Percentiles rank a stretch among this genome's conserved stretches.
These are phyloP conservation scores for Oropetium thomaeum DNA, from an alignment of 176 grass and related monocot species.

Conservation along the genomic window DNA sequence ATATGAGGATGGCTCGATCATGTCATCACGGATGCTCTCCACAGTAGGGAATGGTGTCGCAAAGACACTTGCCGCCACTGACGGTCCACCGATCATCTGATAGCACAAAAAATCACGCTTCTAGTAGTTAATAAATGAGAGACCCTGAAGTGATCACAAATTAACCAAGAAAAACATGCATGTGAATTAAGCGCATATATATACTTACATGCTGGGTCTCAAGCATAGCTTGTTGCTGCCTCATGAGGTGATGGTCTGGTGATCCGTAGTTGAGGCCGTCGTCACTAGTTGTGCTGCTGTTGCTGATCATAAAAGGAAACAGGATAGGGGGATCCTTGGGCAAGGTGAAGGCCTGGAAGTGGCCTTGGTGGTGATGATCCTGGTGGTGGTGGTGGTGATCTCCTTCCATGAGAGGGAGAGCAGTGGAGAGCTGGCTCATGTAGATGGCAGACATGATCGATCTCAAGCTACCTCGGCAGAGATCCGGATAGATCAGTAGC, in stretches of 20 bases:
- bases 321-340: constrained; percentile 48
- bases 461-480: neutral
- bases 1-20: constrained; percentile 48
- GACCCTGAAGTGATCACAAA: neutral
- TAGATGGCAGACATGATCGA: constrained; percentile 59
- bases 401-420: constrained; percentile 65
- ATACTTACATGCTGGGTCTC: constrained; percentile 41
- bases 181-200: neutral
- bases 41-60: constrained; percentile 41
- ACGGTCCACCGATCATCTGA: constrained; percentile 51
- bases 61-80: neutral
- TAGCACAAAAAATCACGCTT: constrained; percentile 25
- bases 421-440: constrained; percentile 70
- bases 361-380: constrained; percentile 47
- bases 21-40: constrained; percentile 57
- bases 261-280: constrained; percentile 41
- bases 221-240: constrained; percentile 36
- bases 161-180: neutral
- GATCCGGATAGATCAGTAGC: constrained; percentile 10
- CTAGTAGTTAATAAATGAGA: neutral
- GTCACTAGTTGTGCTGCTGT: constrained; percentile 27
- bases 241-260: constrained; percentile 38
- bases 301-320: constrained; percentile 63
- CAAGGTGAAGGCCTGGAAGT: constrained; percentile 60
- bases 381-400: constrained; percentile 60